A percentile compares a stretch with the other conserved stretches of the same genome.
These are phyloP conservation scores for Neurospora sp. DNA, from an alignment of 495 filamentous ascomycete genomes.

Conservation along the genomic window DNA sequence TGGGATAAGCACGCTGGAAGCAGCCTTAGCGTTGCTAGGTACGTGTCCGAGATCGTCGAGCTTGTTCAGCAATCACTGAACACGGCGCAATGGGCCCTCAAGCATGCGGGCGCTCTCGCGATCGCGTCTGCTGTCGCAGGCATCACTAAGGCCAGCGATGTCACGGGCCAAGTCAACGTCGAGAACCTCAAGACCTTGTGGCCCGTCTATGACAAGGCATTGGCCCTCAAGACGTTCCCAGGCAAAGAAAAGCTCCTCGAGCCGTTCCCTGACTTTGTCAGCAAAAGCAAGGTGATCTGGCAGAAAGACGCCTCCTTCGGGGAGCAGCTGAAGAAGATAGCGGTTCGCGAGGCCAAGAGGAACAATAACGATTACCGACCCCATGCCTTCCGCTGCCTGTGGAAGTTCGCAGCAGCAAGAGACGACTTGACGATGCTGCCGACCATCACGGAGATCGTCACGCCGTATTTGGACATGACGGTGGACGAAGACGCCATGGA, in stretches of 20 bases:
- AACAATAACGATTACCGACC: constrained; percentile 74
- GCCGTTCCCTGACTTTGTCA: constrained; percentile 69
- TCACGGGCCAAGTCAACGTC: constrained; percentile 39
- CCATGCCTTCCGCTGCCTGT: constrained; percentile 61
- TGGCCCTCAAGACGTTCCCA: constrained; percentile 83
- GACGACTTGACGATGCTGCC: constrained; percentile 56
- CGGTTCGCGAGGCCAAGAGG: constrained; percentile 79
- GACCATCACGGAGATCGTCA: constrained; percentile 55
- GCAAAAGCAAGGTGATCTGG: constrained; percentile 52
- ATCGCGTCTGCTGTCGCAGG: constrained; percentile 62
- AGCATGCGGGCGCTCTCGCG: constrained; percentile 74
- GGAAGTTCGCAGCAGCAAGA: constrained; percentile 54
- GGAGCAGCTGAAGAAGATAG: constrained; percentile 46
- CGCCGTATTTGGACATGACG: constrained; percentile 44
- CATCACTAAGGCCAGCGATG: constrained; percentile 34
- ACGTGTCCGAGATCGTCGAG: constrained; percentile 68
- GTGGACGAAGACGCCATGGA: constrained; percentile 57
- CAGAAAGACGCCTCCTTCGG: constrained; percentile 33
- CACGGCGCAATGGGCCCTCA: constrained; percentile 77
- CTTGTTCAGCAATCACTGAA: constrained; percentile 57
- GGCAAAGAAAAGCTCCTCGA: constrained; percentile 86
- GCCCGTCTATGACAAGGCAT: constrained; percentile 69
- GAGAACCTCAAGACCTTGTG: constrained; percentile 57
- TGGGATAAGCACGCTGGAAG: constrained; percentile 90
- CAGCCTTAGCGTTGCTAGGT: constrained; percentile 66